phyloP scores from a whole-genome alignment of 2,329 filamentous ascomycete genomes.

The Verticillium alfalfae region DNA sequence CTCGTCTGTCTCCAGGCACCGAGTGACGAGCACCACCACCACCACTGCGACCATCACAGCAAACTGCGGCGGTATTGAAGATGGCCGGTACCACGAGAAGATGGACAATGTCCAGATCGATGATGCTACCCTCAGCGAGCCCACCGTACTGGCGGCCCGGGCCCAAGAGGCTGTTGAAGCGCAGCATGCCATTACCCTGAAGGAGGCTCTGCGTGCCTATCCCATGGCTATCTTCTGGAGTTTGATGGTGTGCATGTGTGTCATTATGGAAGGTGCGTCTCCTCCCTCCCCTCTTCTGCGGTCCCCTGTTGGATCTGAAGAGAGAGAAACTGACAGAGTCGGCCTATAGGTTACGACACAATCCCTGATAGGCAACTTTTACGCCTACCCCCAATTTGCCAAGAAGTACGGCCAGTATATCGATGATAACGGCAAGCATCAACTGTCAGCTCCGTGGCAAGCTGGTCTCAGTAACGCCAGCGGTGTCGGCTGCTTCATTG shows the following conservation, averaged over 20 bases:
- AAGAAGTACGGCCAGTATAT: slow-evolving; percentile 18
- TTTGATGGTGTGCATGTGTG: slow-evolving; percentile 16
- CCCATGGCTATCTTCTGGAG: slow-evolving; percentile 15
- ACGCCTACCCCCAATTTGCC: slow-evolving; percentile 20
- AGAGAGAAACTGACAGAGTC: no score
- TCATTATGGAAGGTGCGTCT: slow-evolving; percentile 23
- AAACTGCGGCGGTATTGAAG: background rate
- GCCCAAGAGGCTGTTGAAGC: slow-evolving; percentile 1
- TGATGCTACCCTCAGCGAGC: background rate
- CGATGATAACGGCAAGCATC: slow-evolving; percentile 13
- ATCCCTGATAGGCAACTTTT: slow-evolving; percentile 17
- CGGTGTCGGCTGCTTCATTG: slow-evolving; percentile 35
- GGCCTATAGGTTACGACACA: slow-evolving; percentile 7
- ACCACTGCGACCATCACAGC: background rate
- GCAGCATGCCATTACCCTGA: slow-evolving; percentile 17
- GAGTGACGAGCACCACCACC: background rate
- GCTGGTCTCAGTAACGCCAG: slow-evolving; percentile 32
- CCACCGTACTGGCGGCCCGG: background rate
- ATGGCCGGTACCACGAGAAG: background rate
- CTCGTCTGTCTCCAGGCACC: background rate
- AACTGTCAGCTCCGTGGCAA: slow-evolving; percentile 39
- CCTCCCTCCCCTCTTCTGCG: no score
- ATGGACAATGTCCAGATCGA: background rate
- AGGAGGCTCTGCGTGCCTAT: slow-evolving; percentile 19
- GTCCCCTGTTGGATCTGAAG: background rate